Evolutionary conservation across 139 green algal genomes (phyloP).

Genomic region (Micractinium conductrix): DNA sequence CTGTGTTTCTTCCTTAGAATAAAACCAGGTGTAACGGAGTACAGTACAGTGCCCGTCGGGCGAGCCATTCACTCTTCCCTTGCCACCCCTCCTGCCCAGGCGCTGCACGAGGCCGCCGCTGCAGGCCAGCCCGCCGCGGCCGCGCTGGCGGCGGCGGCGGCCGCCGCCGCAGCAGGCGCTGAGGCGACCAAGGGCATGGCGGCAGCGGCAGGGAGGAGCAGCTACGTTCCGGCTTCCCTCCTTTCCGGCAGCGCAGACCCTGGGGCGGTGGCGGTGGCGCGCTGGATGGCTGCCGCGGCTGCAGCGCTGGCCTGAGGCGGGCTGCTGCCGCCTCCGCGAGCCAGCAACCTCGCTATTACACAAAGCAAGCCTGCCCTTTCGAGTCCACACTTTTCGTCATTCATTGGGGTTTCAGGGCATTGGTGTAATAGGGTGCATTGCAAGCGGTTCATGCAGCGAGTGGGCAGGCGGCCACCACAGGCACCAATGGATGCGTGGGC

Average conservation of each 20-base stretch:
- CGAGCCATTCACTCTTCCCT: not conserved
- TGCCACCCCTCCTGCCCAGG: not conserved
- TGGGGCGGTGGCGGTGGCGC: constrained; percentile 65
- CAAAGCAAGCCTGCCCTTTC: too few relatives aligned
- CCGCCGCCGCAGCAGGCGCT: constrained; percentile 66
- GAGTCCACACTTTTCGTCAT: too few relatives aligned
- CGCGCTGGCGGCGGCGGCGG: constrained; percentile 42
- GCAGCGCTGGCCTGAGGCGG: not conserved
- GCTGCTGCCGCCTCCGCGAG: too few relatives aligned
- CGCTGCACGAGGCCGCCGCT: not conserved
- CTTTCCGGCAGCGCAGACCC: constrained; percentile 65
- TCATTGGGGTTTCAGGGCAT: too few relatives aligned
- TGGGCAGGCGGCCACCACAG: too few relatives aligned
- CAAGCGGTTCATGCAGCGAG: too few relatives aligned
- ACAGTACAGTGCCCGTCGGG: not conserved
- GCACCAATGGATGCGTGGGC: too few relatives aligned
- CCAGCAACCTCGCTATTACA: too few relatives aligned
- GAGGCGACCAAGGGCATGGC: constrained; percentile 68
- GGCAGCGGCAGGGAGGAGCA: constrained; percentile 64
- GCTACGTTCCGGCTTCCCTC: constrained; percentile 56
- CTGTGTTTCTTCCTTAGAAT: not conserved
- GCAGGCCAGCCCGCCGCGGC: not conserved
- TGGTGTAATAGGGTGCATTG: too few relatives aligned
- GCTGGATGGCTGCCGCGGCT: constrained; percentile 68
- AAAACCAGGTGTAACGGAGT: too few relatives aligned